A percentile compares a stretch with the other conserved stretches of the same genome.
Evolutionary conservation across 1,139 yeast genomes (phyloP).

Genomic region (Hansenula sp.): DNA sequence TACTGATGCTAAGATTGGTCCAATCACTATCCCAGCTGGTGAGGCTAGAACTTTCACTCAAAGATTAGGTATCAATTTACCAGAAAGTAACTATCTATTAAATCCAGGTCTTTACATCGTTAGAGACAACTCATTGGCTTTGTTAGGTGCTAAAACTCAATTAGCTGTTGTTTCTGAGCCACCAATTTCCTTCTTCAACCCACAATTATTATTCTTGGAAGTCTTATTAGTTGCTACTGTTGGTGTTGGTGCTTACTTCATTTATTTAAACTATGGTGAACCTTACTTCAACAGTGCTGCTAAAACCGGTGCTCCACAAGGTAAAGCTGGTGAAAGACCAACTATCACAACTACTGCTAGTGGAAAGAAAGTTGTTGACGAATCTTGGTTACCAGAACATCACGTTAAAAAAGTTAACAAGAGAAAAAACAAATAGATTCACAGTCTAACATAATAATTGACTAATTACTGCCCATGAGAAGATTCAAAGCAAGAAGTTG

Average conservation of each 20-base stretch:
- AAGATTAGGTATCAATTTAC: constrained; percentile 49
- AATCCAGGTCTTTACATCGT: constrained; percentile 58
- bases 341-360: constrained; percentile 28
- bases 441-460: neutral
- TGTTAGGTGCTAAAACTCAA: constrained; percentile 56
- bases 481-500: neutral
- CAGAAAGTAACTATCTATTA: constrained; percentile 56
- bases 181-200: constrained; percentile 67
- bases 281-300: constrained; percentile 38
- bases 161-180: constrained; percentile 60
- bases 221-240: constrained; percentile 47
- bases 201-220: constrained; percentile 65
- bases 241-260: constrained; percentile 46
- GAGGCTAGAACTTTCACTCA: constrained; percentile 48
- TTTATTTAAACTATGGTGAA: constrained; percentile 42
- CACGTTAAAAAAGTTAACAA: constrained; percentile 34
- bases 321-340: constrained; percentile 20
- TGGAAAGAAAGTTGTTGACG: constrained; percentile 37
- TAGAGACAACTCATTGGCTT: constrained; percentile 48
- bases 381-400: constrained; percentile 57
- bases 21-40: constrained; percentile 49
- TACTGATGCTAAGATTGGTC: constrained; percentile 64
- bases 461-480: too few relatives aligned
- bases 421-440: constrained; percentile 23
- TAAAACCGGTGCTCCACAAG: constrained; percentile 20